Base-by-base conservation (phyloP, 2,329 filamentous ascomycete genomes). In the Xylariaceae sp. region DNA sequence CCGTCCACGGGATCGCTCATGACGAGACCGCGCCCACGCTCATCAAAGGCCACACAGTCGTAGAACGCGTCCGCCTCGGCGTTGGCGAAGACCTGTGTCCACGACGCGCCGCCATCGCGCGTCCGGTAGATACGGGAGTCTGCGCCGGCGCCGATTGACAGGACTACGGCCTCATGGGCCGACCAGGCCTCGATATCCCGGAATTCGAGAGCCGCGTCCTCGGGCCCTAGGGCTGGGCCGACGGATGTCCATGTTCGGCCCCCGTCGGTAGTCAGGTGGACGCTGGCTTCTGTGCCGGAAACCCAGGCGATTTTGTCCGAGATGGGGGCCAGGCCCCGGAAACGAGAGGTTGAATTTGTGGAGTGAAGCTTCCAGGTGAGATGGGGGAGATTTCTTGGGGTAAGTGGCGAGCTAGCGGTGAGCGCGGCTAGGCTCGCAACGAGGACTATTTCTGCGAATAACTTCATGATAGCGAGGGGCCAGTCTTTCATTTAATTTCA, bases 161-260 rank as follows among this genome's bases (percentile, higher is more conserved):
- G 66, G 10, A 69, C 61, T 51, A 74, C 61, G 18, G 68, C 66
- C 46, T 68, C 67, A 35, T 74, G 67, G 17, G 68, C 65, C 11
- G 70, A 68, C 46, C 75, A 64, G 4, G 72, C 68, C 22, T 75
- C 57, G 10, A 68, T 48, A 57, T 68, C 65, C 39, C 65, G 65
- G 59, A 67, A 68, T 40, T 68, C 59, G 17, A 67, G 59, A 12
- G 49, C 54, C 1, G 56, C 45, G 49, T 62, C 60, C 6, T 55
- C 54, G 10, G 18, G 42, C 0, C 58, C 31, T 32, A 64, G 48
- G n/a, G 19, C 17, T 2, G 66, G 65, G 2, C 65, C 66, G 15
- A 68, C 62, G 0, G 64, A 61, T 2, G 42, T 36, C 66, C 65
- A 68, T 2, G 62, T 64, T 9, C 39, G 31, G 14, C 66, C 66